phyloP scores from a whole-genome alignment of 768 basidiomycete species.

The Boletus vinaceobasis region DNA sequence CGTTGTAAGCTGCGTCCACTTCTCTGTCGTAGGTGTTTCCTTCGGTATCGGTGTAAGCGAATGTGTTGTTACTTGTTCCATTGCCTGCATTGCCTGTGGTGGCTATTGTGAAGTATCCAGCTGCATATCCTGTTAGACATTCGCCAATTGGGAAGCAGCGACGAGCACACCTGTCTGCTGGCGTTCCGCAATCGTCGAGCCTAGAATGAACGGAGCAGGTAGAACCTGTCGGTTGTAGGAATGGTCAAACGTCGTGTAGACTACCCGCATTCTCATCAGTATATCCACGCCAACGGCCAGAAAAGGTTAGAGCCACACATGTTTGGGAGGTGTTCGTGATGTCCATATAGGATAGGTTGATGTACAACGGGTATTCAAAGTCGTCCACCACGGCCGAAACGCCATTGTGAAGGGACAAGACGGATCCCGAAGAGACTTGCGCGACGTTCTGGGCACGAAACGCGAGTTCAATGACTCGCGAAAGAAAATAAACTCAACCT shows the following conservation, averaged over 20 bases:
- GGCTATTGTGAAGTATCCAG: constrained; percentile 46
- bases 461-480: neutral
- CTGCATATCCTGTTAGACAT: constrained; percentile 27
- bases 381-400: constrained; percentile 42
- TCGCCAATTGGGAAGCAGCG: neutral
- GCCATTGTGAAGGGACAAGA: constrained; percentile 48
- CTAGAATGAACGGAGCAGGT: constrained; percentile 57
- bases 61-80: constrained; percentile 67
- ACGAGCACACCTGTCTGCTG: constrained; percentile 53
- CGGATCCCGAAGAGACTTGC: constrained; percentile 48
- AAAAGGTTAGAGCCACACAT: constrained; percentile 9
- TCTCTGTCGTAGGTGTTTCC: constrained; percentile 62
- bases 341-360: constrained; percentile 37
- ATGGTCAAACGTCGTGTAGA: constrained; percentile 57
- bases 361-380: constrained; percentile 52
- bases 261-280: constrained; percentile 30
- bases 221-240: constrained; percentile 58
- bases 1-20: constrained; percentile 59
- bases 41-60: constrained; percentile 53
- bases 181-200: constrained; percentile 54
- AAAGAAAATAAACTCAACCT: neutral
- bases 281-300: neutral
- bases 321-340: constrained; percentile 26
- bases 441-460: constrained; percentile 39
- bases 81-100: constrained; percentile 55